Evolutionary conservation across 306 rosid genomes (phyloP), one percentile per base, ranked within the genome.

Genomic region (Crotalaria pallida): DNA sequence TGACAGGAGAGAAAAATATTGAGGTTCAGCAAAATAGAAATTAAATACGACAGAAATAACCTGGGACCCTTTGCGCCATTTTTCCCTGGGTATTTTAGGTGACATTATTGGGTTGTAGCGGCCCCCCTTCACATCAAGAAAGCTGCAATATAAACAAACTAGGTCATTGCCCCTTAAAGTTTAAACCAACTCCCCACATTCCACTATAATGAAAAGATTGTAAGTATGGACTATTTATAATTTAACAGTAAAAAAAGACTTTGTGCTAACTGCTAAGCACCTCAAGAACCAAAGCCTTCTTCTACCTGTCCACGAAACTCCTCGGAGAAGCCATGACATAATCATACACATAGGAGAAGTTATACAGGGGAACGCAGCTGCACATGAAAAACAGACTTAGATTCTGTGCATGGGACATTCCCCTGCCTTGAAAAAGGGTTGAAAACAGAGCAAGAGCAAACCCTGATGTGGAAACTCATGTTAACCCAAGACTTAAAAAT

Each of bases 21-120:
- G 36, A 58, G 17, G 52, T 7, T 7, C 26, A 1, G 9, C 10
- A 12, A 40, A 17, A 48, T n/a, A 3, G 62, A 69, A 60, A 38
- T 38, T 18, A 34, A 61, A 57, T 19, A 33, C 33, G 38, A 67
- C 52, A 71, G 13, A 77, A 77, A 67, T 80, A 41, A 94, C 99
- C 97, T 94, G 97, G 21, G 99, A 94, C 68, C 96, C 99, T 86
- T 94, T 94, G 55, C 97, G 90, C 99, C 99, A 94, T 77, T 83
- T 94, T 68, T 68, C 81, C 83, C 88, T 87, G 17, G 96, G 91
- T 80, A 94, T 87, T 72, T 75, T 76, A 49, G 92, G 91, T 38
- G 99, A 88, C 99, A 94, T 94, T 76, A 81, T 91, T 11, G 96
- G 88, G 74, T 87, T 91, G 87, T 94, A 87, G 80, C 99, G 97